phyloP scores from a whole-genome alignment of 2,329 filamentous ascomycete species.

The Lecanicillium sp. region DNA sequence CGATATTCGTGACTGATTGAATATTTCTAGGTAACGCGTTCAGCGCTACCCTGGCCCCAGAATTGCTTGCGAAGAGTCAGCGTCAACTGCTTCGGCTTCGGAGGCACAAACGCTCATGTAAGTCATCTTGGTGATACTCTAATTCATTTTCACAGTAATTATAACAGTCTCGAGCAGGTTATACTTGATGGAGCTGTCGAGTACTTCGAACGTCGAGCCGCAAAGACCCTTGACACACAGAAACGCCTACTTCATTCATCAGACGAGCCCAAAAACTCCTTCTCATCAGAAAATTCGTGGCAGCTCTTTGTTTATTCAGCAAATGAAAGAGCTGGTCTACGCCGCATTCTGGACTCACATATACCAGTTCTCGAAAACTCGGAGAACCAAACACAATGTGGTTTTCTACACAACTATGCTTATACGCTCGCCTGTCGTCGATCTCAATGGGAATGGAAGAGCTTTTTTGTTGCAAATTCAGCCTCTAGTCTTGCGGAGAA shows the following conservation, averaged over 20 bases:
- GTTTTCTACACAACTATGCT: conserved; percentile 30
- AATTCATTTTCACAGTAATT: neutral
- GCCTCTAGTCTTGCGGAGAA: conserved; percentile 22
- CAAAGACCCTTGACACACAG: too few species aligned
- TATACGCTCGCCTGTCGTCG: conserved; percentile 38
- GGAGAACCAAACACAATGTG: neutral
- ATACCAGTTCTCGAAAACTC: conserved; percentile 19
- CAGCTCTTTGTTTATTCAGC: conserved; percentile 36
- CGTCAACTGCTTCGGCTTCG: conserved; percentile 51
- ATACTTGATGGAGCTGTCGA: conserved; percentile 39
- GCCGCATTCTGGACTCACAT: conserved; percentile 26
- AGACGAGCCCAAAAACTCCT: neutral
- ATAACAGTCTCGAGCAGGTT: too few species aligned
- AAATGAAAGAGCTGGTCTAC: conserved; percentile 31
- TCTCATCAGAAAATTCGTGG: conserved; percentile 10
- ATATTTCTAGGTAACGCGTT: conserved; percentile 27
- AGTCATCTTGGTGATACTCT: conserved; percentile 16
- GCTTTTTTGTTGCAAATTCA: conserved; percentile 27
- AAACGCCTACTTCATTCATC: conserved; percentile 3
- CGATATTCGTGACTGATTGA: conserved; percentile 1
- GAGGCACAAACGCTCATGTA: conserved; percentile 46
- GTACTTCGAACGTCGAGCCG: conserved; percentile 20
- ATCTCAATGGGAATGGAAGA: conserved; percentile 35
- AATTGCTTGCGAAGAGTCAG: conserved; percentile 38
- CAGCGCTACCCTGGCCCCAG: conserved; percentile 34